These are phyloP conservation scores for Mariannaea sp. DNA, from an alignment of 2,329 filamentous ascomycete species.

Conservation along the genomic window DNA sequence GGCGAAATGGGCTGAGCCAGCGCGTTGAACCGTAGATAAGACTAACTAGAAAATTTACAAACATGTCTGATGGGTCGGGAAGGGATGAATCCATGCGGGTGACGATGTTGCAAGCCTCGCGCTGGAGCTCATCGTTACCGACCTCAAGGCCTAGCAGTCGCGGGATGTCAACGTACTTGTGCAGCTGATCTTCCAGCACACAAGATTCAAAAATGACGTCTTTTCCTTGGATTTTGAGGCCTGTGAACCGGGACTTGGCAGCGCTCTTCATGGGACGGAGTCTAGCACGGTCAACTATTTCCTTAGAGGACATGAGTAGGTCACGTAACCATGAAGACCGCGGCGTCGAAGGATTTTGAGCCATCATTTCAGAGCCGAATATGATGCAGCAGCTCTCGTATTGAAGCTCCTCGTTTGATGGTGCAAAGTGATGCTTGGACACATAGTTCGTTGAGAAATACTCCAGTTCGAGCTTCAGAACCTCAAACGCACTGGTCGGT, in stretches of 20 bases:
- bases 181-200: conserved; percentile 23
- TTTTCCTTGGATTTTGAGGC: conserved; percentile 31
- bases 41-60: neutral
- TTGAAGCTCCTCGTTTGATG: conserved; percentile 24
- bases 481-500: conserved; percentile 39
- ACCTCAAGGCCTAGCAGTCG: conserved; percentile 12
- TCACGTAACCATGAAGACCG: conserved; percentile 33
- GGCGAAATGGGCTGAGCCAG: conserved; percentile 17
- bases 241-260: conserved; percentile 21
- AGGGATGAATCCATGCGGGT: conserved; percentile 16
- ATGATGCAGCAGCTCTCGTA: conserved; percentile 35
- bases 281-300: conserved; percentile 21
- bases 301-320: conserved; percentile 26
- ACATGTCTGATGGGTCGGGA: neutral
- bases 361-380: conserved; percentile 30
- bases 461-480: conserved; percentile 41
- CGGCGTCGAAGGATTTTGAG: neutral
- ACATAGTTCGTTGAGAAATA: conserved; percentile 28
- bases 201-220: conserved; percentile 31
- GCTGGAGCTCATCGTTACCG: conserved; percentile 23
- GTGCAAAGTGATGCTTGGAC: conserved; percentile 11
- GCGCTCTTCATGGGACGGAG: conserved; percentile 27
- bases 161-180: conserved; percentile 2
- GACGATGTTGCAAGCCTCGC: conserved; percentile 24
- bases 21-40: neutral